A percentile compares a stretch with the other conserved stretches of the same genome.
These are phyloP conservation scores for Pulveroboletus sp. DNA, from an alignment of 768 basidiomycete genomes.

Conservation along the genomic window DNA sequence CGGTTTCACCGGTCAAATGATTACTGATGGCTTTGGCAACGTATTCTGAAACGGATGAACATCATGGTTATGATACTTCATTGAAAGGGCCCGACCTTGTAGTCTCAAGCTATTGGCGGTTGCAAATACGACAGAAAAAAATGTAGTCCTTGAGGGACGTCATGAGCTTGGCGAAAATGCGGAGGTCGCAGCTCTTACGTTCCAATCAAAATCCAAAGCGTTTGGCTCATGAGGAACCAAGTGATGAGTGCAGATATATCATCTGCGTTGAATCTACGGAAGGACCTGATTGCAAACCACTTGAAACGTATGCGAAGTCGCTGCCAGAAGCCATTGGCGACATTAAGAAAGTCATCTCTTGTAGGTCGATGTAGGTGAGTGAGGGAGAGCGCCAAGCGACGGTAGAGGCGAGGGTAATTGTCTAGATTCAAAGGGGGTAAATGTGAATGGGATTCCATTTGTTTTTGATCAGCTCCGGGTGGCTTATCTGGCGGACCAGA, in stretches of 20 bases:
- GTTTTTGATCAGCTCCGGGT: slow-evolving; percentile 7
- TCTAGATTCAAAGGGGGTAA: slow-evolving; percentile 44
- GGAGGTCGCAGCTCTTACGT: slow-evolving; percentile 32
- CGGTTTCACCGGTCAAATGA: slow-evolving; percentile 90
- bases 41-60: slow-evolving; percentile 52
- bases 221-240: slow-evolving; percentile 95
- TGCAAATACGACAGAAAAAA: slow-evolving; percentile 90
- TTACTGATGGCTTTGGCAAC: slow-evolving; percentile 86
- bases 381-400: slow-evolving; percentile 69
- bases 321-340: slow-evolving; percentile 88
- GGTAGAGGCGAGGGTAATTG: slow-evolving; percentile 78
- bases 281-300: slow-evolving; percentile 95
- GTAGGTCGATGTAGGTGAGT: slow-evolving; percentile 79
- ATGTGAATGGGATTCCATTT: slow-evolving; percentile 5
- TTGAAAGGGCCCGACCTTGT: slow-evolving; percentile 52
- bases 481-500: slow-evolving; percentile 6
- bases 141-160: slow-evolving; percentile 65
- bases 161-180: neutral
- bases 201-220: slow-evolving; percentile 91
- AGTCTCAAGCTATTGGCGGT: slow-evolving; percentile 82
- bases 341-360: slow-evolving; percentile 82
- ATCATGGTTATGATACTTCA: neutral
- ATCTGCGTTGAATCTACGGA: slow-evolving; percentile 92
- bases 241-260: slow-evolving; percentile 95
- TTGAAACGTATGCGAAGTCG: slow-evolving; percentile 88